Conservation (phyloP, 192 early-diverging fungal genomes). For the Rhizophagus prolifer region DNA sequence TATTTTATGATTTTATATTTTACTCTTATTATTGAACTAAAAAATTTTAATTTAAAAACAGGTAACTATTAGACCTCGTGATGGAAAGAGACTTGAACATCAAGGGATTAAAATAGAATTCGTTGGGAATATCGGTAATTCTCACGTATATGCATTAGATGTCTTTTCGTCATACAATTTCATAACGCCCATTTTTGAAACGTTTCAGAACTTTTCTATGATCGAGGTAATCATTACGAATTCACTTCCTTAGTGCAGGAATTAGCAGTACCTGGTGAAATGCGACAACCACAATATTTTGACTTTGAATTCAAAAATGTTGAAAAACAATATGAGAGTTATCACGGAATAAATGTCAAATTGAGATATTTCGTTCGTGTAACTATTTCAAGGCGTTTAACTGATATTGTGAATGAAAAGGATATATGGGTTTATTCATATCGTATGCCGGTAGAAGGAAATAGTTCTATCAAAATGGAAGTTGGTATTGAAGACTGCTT, state of each 20-base stretch:
- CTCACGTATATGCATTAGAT: no score
- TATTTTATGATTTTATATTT: neutral
- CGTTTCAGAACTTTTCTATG: constrained; percentile 84
- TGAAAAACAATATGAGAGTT: constrained; percentile 99
- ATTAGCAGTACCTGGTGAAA: constrained; percentile 90
- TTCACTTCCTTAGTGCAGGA: constrained; percentile 93
- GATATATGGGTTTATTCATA: constrained; percentile 99
- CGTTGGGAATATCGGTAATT: constrained; percentile 91
- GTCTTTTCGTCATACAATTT: neutral
- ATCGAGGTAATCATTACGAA: constrained; percentile 92
- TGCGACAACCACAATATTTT: constrained; percentile 75
- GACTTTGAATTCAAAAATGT: constrained; percentile 99
- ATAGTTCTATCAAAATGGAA: constrained; percentile 99
- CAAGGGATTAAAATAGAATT: constrained; percentile 99
- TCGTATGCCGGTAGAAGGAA: constrained; percentile 85
- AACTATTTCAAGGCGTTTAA: constrained; percentile 80
- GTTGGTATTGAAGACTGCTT: constrained; percentile 99
- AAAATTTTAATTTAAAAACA: constrained; percentile 30
- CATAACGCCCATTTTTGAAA: neutral
- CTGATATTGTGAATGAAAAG: constrained; percentile 86
- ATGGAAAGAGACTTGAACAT: constrained; percentile 96
- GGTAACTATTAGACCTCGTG: constrained; percentile 74
- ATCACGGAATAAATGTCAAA: constrained; percentile 98
- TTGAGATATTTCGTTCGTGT: constrained; percentile 96
- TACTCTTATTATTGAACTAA: neutral